These are phyloP conservation scores for Xylariaceae sp. DNA, from an alignment of 2,329 filamentous ascomycete species.

Conservation along the genomic window DNA sequence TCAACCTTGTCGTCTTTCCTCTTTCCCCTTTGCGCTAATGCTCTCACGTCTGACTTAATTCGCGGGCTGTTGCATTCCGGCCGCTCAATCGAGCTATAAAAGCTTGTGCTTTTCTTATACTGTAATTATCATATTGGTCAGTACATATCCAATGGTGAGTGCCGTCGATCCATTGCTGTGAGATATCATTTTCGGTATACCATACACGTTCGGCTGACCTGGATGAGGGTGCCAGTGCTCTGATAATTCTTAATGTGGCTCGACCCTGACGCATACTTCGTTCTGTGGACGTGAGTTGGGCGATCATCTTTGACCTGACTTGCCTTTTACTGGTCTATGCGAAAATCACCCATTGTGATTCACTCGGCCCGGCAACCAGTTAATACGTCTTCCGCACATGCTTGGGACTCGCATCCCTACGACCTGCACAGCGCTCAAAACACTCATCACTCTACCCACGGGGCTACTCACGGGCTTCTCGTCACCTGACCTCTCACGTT, in stretches of 20 bases:
- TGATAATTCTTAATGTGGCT: slow-evolving; percentile 32
- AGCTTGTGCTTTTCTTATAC: slow-evolving; percentile 28
- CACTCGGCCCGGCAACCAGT: neutral
- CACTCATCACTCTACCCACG: neutral
- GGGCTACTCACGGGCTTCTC: neutral
- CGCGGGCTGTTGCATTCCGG: slow-evolving; percentile 15
- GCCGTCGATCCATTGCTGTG: slow-evolving; percentile 12
- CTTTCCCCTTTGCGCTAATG: slow-evolving; percentile 17
- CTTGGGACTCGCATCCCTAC: slow-evolving; percentile 17
- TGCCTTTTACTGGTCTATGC: slow-evolving; percentile 10
- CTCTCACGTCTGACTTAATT: slow-evolving; percentile 14
- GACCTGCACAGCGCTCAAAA: slow-evolving; percentile 1
- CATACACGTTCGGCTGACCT: slow-evolving; percentile 20
- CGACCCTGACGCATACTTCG: slow-evolving; percentile 15
- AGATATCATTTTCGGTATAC: slow-evolving; percentile 10
- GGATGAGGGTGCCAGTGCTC: slow-evolving; percentile 21
- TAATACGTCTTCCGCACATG: slow-evolving; percentile 12
- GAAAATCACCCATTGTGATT: slow-evolving; percentile 1
- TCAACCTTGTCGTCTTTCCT: slow-evolving; percentile 12
- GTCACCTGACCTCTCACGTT: slow-evolving; percentile 1
- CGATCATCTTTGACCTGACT: slow-evolving; percentile 20
- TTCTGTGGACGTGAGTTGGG: slow-evolving; percentile 15
- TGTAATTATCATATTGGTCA: slow-evolving; percentile 40
- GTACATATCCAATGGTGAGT: slow-evolving; percentile 31
- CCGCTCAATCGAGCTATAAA: slow-evolving; percentile 28